These are phyloP conservation scores for Gymnopilus dilepis DNA, from an alignment of 768 basidiomycete genomes.

Conservation along the genomic window DNA sequence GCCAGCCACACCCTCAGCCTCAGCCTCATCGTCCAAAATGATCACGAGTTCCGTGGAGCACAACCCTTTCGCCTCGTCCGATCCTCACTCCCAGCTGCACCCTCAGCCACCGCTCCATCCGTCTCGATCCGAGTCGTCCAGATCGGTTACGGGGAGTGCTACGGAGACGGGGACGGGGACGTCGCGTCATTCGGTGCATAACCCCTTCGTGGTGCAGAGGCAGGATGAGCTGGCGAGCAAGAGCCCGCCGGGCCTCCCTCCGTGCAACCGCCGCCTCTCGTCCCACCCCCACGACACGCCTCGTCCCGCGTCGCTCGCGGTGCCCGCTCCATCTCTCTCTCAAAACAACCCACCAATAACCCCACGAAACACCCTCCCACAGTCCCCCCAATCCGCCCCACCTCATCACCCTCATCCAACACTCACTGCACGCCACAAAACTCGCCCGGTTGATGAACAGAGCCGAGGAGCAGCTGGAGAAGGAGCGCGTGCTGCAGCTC, in stretches of 20 bases:
- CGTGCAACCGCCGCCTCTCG: no score
- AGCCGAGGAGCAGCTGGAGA: conserved; percentile 69
- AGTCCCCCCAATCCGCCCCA: conserved; percentile 43
- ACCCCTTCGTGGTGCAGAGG: conserved; percentile 40
- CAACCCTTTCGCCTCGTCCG: conserved; percentile 22
- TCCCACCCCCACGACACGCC: conserved; percentile 35
- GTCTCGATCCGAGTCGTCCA: conserved; percentile 29
- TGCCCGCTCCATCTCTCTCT: conserved; percentile 20
- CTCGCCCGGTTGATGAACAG: conserved; percentile 72
- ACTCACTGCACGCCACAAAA: conserved; percentile 76
- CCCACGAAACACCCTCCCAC: neutral
- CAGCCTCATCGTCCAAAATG: conserved; percentile 13
- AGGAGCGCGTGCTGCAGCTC: conserved; percentile 72
- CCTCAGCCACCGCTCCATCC: conserved; percentile 35
- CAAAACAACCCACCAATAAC: conserved; percentile 17
- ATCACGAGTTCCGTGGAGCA: conserved; percentile 5
- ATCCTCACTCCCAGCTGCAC: conserved; percentile 13
- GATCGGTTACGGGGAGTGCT: conserved; percentile 1
- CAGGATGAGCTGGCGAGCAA: conserved; percentile 26
- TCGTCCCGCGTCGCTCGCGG: conserved; percentile 27
- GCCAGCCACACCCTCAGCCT: conserved; percentile 6
- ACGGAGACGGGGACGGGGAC: no score
- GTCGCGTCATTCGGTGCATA: conserved; percentile 33
- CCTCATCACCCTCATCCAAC: conserved; percentile 71
- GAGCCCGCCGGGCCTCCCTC: conserved; percentile 53